Evolutionary conservation across 164 flowering plant genomes (phyloP).

Genomic region (Vitis rupestris): DNA sequence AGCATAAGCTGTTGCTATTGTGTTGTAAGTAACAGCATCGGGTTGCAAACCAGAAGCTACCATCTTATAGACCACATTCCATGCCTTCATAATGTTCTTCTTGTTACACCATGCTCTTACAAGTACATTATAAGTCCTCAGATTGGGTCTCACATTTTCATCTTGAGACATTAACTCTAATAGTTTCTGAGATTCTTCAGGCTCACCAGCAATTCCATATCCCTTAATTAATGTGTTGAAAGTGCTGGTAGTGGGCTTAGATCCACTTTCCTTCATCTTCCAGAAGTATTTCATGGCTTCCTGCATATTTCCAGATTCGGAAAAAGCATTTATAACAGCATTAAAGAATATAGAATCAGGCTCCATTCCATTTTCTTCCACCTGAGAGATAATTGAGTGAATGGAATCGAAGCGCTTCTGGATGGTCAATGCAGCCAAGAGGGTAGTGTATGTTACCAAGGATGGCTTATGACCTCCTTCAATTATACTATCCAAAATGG

Average conservation of each 20-base stretch:
- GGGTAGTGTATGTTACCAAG: conserved; percentile 77
- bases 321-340: conserved; percentile 78
- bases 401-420: conserved; percentile 66
- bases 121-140: conserved; percentile 74
- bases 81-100: conserved; percentile 60
- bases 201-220: conserved; percentile 72
- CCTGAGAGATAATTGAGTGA: conserved; percentile 50
- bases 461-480: conserved; percentile 90
- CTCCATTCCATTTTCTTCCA: conserved; percentile 60
- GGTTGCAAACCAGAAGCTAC: conserved; percentile 65
- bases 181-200: conserved; percentile 66
- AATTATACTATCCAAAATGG: conserved; percentile 51
- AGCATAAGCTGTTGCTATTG: conserved; percentile 78
- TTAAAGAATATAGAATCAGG: conserved; percentile 82
- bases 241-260: conserved; percentile 81
- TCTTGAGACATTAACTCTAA: conserved; percentile 61
- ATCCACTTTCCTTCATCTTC: conserved; percentile 74
- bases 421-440: conserved; percentile 65
- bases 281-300: conserved; percentile 61
- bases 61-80: conserved; percentile 77
- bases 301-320: conserved; percentile 68
- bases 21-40: conserved; percentile 85
- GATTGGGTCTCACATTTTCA: conserved; percentile 63
- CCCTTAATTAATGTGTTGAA: conserved; percentile 89
- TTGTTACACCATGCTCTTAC: conserved; percentile 82